Evolutionary conservation across 768 basidiomycete species (phyloP).

Genomic region (Lanmaoa rubissima): DNA sequence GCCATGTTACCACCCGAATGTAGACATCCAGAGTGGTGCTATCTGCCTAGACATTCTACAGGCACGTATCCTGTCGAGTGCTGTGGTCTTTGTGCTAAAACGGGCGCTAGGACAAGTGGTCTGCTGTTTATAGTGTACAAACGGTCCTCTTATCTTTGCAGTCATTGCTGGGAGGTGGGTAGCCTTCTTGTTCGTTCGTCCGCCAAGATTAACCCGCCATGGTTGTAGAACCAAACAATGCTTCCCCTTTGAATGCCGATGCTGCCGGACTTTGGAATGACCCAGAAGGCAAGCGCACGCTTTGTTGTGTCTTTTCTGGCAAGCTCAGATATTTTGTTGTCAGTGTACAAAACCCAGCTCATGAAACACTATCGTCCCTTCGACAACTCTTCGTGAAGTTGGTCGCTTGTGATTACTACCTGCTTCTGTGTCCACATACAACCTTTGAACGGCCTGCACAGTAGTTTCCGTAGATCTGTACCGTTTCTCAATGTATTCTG

Average conservation of each 20-base stretch:
- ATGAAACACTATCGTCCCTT: conserved; percentile 69
- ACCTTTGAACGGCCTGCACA: background rate
- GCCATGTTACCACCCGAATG: conserved; percentile 90
- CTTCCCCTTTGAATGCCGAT: conserved; percentile 85
- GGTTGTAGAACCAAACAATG: conserved; percentile 82
- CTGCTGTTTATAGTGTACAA: conserved; percentile 88
- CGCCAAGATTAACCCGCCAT: background rate
- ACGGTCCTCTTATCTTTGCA: conserved; percentile 87
- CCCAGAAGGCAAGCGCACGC: conserved; percentile 50
- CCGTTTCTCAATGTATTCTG: conserved; percentile 11
- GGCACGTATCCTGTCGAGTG: conserved; percentile 36
- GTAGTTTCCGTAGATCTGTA: conserved; percentile 16
- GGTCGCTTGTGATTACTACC: background rate
- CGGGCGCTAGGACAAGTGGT: conserved; percentile 78
- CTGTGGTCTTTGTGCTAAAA: conserved; percentile 4
- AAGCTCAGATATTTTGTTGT: background rate
- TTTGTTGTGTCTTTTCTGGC: background rate
- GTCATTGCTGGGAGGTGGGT: conserved; percentile 79
- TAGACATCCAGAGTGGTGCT: conserved; percentile 71
- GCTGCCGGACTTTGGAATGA: conserved; percentile 80
- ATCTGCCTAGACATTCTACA: conserved; percentile 90
- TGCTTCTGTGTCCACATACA: background rate
- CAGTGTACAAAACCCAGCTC: conserved; percentile 72
- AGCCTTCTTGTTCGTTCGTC: background rate
- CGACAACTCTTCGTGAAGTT: conserved; percentile 36